These are phyloP conservation scores for Neurospora sp. DNA, from an alignment of 495 filamentous ascomycete species.

Conservation along the genomic window DNA sequence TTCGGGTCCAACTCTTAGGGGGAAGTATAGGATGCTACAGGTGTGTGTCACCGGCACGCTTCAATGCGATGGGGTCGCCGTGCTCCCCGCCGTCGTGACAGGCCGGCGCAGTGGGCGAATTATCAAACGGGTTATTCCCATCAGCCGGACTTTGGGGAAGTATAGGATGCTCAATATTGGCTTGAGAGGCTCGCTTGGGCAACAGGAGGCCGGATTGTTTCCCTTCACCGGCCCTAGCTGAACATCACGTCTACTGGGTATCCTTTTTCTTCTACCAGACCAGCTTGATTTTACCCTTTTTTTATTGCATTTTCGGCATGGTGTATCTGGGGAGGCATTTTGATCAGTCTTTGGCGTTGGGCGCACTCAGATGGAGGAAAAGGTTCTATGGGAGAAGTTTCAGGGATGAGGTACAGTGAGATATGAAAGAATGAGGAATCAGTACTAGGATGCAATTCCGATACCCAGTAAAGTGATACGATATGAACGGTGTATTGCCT, in stretches of 20 bases:
- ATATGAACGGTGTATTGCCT: not conserved
- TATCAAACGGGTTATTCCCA: not conserved
- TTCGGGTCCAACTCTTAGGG: not conserved
- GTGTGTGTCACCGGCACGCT: not conserved
- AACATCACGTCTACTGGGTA: not conserved
- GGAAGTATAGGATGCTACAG: not conserved
- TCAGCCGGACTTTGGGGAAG: not conserved
- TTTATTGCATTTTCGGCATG: not conserved
- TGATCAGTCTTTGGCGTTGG: not conserved
- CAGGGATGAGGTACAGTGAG: not conserved
- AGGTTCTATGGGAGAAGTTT: not conserved
- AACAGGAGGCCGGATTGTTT: not conserved
- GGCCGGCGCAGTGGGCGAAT: not conserved
- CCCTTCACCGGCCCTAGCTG: not conserved
- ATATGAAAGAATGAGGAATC: not conserved
- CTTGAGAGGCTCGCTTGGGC: not conserved
- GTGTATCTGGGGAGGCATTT: not conserved
- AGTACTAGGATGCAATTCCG: not conserved
- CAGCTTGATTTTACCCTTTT: not conserved
- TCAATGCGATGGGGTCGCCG: not conserved
- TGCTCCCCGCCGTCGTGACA: not conserved
- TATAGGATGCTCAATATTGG: not conserved
- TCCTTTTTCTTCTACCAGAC: not conserved
- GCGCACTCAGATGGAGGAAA: not conserved
- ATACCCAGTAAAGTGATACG: not conserved